Percentiles rank a stretch among this genome's conserved stretches.
These are phyloP conservation scores for Tuber melanosporum DNA, from an alignment of 495 filamentous ascomycete genomes.

Conservation along the genomic window DNA sequence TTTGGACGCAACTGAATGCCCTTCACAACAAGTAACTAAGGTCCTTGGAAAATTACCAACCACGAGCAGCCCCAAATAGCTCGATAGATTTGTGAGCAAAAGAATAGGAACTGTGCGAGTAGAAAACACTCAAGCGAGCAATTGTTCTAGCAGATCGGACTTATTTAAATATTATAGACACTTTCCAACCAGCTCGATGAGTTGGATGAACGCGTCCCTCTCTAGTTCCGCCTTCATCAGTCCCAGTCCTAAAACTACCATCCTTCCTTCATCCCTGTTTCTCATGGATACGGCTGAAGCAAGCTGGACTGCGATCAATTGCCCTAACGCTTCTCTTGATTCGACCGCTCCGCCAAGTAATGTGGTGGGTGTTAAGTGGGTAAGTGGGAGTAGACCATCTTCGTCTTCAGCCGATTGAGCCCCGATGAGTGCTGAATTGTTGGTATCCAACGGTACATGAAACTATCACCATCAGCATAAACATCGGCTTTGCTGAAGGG, in stretches of 20 bases:
- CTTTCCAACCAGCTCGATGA: slow-evolving; percentile 72
- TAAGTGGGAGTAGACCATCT: slow-evolving; percentile 63
- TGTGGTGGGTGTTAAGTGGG: slow-evolving; percentile 77
- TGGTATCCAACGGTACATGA: slow-evolving; percentile 73
- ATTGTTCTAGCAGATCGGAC: neutral
- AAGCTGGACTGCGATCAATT: slow-evolving; percentile 82
- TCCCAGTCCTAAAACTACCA: slow-evolving; percentile 76
- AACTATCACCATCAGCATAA: slow-evolving; percentile 53
- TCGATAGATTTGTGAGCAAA: neutral
- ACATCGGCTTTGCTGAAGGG: neutral
- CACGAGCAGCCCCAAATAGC: neutral
- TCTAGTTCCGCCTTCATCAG: slow-evolving; percentile 57
- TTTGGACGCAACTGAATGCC: neutral
- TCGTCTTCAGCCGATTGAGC: slow-evolving; percentile 51
- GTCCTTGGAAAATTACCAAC: neutral
- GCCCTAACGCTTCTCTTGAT: slow-evolving; percentile 74
- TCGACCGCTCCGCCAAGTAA: slow-evolving; percentile 75
- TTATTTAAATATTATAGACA: slow-evolving; percentile 48
- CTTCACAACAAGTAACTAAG: neutral
- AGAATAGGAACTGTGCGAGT: neutral
- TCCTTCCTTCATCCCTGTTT: slow-evolving; percentile 67
- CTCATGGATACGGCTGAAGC: slow-evolving; percentile 67
- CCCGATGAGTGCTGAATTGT: slow-evolving; percentile 55
- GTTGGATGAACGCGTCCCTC: slow-evolving; percentile 70
- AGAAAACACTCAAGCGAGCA: neutral